Percentiles rank a stretch among this genome's conserved stretches.
Conservation (phyloP, 208 protist species). For the Phytomonas serpens region DNA sequence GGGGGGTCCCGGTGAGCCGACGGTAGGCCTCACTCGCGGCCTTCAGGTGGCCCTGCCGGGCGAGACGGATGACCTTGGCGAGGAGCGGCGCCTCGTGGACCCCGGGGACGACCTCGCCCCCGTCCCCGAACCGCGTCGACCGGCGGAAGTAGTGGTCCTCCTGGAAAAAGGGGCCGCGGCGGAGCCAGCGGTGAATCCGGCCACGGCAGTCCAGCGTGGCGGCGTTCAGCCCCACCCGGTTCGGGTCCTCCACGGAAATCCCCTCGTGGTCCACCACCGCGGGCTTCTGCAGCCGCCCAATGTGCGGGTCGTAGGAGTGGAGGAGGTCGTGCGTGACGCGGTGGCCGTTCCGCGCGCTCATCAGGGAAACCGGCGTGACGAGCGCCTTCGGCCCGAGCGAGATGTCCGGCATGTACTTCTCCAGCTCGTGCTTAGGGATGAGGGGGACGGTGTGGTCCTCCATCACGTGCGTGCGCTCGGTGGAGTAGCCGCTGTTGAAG, state of each 20-base stretch:
- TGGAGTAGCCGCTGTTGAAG: conserved; percentile 89
- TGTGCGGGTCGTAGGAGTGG: conserved; percentile 84
- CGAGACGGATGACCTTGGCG: conserved; percentile 70
- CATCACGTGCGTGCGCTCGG: conserved; percentile 66
- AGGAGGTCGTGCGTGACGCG: conserved; percentile 88
- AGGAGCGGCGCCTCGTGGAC: conserved; percentile 69
- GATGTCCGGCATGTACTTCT: conserved; percentile 90
- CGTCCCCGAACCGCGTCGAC: conserved; percentile 42
- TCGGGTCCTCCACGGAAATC: conserved; percentile 78
- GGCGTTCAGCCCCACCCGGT: conserved; percentile 84
- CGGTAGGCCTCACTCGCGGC: conserved; percentile 86
- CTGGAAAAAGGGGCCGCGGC: conserved; percentile 84
- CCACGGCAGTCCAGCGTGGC: conserved; percentile 78
- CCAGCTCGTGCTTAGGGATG: conserved; percentile 86
- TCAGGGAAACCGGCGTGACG: conserved; percentile 85
- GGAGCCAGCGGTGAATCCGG: conserved; percentile 86
- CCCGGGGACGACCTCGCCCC: conserved; percentile 27
- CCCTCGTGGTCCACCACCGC: conserved; percentile 81
- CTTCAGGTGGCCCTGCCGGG: conserved; percentile 68
- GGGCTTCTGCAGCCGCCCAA: conserved; percentile 65
- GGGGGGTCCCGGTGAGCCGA: conserved; percentile 71
- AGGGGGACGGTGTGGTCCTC: conserved; percentile 74
- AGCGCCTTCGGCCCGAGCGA: conserved; percentile 73
- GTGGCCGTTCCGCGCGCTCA: conserved; percentile 83
- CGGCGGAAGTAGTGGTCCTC: conserved; percentile 86